phyloP scores from a whole-genome alignment of 129 eudicot genomes.

The Lactuca sativa region DNA sequence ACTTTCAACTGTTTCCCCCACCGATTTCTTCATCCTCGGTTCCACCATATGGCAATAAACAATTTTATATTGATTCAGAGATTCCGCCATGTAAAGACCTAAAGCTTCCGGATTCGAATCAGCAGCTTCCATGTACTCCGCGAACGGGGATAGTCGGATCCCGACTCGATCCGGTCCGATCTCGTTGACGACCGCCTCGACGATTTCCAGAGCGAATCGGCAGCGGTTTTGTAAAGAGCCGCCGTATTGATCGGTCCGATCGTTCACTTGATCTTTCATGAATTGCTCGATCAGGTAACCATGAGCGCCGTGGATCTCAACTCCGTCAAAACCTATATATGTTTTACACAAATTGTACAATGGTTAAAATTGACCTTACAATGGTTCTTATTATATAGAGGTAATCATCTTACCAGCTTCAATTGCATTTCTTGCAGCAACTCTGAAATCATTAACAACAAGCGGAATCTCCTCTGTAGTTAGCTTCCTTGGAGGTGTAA shows the following conservation, averaged over 20 bases:
- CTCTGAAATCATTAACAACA: slow-evolving; percentile 34
- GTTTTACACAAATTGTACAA: no score
- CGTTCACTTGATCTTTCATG: slow-evolving; percentile 40
- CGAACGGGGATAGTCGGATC: slow-evolving; percentile 41
- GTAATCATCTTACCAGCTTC: slow-evolving; percentile 32
- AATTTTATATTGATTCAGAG: slow-evolving; percentile 27
- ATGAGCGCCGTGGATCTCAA: slow-evolving; percentile 46
- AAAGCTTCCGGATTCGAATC: slow-evolving; percentile 42
- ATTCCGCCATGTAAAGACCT: slow-evolving; percentile 39
- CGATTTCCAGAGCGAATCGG: not conserved
- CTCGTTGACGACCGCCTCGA: slow-evolving; percentile 28
- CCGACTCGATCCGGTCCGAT: slow-evolving; percentile 39
- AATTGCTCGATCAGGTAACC: slow-evolving; percentile 48
- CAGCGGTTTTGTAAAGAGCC: slow-evolving; percentile 24
- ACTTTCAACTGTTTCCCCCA: slow-evolving; percentile 24
- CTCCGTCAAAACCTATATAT: slow-evolving; percentile 40
- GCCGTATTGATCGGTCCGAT: slow-evolving; percentile 39
- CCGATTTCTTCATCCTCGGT: slow-evolving; percentile 31
- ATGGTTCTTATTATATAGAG: not conserved
- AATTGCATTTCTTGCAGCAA: slow-evolving; percentile 43
- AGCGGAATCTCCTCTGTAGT: slow-evolving; percentile 27
- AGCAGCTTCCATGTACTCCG: slow-evolving; percentile 30
- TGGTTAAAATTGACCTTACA: no score
- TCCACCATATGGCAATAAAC: slow-evolving; percentile 36
- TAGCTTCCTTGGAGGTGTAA: slow-evolving; percentile 37